Evolutionary conservation across 306 rosid species (phyloP), one percentile per base, ranked within the genome.

Genomic region (Parietaria judaica): DNA sequence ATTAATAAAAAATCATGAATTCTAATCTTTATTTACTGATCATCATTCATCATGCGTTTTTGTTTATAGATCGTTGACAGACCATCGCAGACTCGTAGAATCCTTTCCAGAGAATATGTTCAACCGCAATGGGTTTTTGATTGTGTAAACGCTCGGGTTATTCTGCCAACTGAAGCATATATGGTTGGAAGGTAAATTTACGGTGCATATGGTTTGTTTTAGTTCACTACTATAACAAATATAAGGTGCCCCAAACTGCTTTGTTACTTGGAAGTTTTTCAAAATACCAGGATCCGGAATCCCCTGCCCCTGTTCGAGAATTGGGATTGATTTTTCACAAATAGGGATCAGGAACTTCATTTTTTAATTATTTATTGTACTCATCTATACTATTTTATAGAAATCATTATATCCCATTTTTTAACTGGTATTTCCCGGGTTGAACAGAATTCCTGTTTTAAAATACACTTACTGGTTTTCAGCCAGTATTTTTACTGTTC

Each of bases 101-200:
- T 81, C 60, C 82, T 74, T 58, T 77, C 90, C 14, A 86, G 99
- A 68, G 90, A 84, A 57, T 92, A 92, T 70, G 86, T 86, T 70
- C 99, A 92, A 78, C 99, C 99, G 15, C 99, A 92, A 59, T 92
- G 99, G 99, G 64, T 92, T 50, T 92, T 55, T 81, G 99, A 88
- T 63, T 86, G 80, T 76, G 78, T 88, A 58, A 92, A 92, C 76
- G 91, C 94, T 7, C 77, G 80, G 5, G 78, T 86, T 31, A 76
- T 92, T 78, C 78, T 92, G 69, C 96, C 99, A 12, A 77, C 84
- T 14, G 86, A 65, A 16, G 84, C 34, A 54, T 92, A 92, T 78
- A 36, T 79, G 81, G 96, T 75, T 2, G 99, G 96, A 78, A 89
- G 90, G 99, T 92, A 86, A 72, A 54, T 11, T 39, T 13, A 38